A percentile compares a stretch with the other conserved stretches of the same genome.
These are phyloP conservation scores for Tolypocladium tropicale DNA, from an alignment of 2,329 filamentous ascomycete genomes.

Conservation along the genomic window DNA sequence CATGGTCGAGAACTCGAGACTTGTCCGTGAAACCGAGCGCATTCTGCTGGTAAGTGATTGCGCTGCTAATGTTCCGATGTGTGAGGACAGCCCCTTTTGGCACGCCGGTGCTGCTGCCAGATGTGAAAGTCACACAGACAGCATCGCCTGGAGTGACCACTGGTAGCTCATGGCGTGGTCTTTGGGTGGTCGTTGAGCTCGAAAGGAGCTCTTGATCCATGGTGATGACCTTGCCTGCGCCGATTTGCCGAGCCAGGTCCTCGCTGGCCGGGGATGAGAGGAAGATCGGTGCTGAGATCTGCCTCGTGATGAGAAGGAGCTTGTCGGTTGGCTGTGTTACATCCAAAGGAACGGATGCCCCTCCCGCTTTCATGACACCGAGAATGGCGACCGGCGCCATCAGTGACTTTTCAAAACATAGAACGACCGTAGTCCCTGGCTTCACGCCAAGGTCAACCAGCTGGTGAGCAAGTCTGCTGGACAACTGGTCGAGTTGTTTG, in stretches of 20 bases:
- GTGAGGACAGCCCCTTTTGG: slow-evolving; percentile 38
- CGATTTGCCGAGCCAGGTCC: slow-evolving; percentile 3
- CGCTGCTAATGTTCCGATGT: slow-evolving; percentile 8
- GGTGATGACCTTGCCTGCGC: background rate
- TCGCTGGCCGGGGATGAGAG: slow-evolving; percentile 9
- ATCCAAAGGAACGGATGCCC: slow-evolving; percentile 16
- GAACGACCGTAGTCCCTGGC: slow-evolving; percentile 10
- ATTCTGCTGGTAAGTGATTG: slow-evolving; percentile 4
- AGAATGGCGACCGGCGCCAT: slow-evolving; percentile 13
- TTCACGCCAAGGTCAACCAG: slow-evolving; percentile 12
- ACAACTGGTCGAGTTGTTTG: slow-evolving; percentile 17
- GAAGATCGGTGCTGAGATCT: slow-evolving; percentile 7
- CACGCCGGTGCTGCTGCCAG: slow-evolving; percentile 34
- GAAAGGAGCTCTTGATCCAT: background rate
- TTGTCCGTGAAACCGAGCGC: slow-evolving; percentile 3
- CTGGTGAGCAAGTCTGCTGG: slow-evolving; percentile 5
- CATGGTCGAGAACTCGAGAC: slow-evolving; percentile 6
- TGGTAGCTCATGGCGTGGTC: background rate
- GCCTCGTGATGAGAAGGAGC: slow-evolving; percentile 7
- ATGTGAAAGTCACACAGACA: slow-evolving; percentile 38
- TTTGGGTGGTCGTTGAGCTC: background rate
- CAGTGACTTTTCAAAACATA: slow-evolving; percentile 14
- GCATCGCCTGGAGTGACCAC: slow-evolving; percentile 5
- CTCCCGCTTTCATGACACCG: slow-evolving; percentile 12
- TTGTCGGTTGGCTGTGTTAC: slow-evolving; percentile 8